These are phyloP conservation scores for Botrytis paeoniae DNA, from an alignment of 2,329 filamentous ascomycete species.

Conservation along the genomic window DNA sequence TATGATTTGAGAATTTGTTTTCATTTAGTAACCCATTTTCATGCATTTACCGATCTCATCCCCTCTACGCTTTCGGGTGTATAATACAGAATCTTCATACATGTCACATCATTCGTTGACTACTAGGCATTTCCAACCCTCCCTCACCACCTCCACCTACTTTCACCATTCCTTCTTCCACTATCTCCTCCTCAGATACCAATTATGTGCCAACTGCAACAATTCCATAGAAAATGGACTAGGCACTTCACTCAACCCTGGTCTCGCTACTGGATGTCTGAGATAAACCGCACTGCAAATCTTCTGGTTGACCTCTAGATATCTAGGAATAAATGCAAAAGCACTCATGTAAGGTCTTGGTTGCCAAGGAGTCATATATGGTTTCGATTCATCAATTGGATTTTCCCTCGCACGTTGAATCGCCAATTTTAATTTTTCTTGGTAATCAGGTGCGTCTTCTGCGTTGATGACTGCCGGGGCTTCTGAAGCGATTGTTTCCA, in stretches of 20 bases:
- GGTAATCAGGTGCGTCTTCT: conserved; percentile 19
- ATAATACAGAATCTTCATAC: conserved; percentile 23
- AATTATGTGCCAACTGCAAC: conserved; percentile 84
- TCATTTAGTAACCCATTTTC: background rate
- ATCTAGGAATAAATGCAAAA: conserved; percentile 92
- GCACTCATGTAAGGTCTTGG: conserved; percentile 83
- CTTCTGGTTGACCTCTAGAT: conserved; percentile 96
- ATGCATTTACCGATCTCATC: background rate
- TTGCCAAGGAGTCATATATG: conserved; percentile 87
- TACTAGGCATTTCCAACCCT: background rate
- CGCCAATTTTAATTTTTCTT: conserved; percentile 21
- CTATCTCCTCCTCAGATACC: conserved; percentile 65
- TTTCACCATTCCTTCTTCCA: conserved; percentile 14
- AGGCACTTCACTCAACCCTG: conserved; percentile 76
- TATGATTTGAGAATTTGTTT: background rate
- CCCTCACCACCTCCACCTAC: background rate
- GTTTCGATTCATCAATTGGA: conserved; percentile 71
- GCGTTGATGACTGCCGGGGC: conserved; percentile 26
- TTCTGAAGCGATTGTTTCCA: background rate
- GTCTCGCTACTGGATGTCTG: conserved; percentile 85
- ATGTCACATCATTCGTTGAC: conserved; percentile 21
- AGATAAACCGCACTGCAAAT: conserved; percentile 95
- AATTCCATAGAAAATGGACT: conserved; percentile 71
- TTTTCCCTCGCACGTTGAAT: conserved; percentile 58
- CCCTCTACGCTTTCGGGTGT: background rate